Evolutionary conservation across 2,329 filamentous ascomycete genomes (phyloP).

Genomic region (Myriosclerotinia curreyana): DNA sequence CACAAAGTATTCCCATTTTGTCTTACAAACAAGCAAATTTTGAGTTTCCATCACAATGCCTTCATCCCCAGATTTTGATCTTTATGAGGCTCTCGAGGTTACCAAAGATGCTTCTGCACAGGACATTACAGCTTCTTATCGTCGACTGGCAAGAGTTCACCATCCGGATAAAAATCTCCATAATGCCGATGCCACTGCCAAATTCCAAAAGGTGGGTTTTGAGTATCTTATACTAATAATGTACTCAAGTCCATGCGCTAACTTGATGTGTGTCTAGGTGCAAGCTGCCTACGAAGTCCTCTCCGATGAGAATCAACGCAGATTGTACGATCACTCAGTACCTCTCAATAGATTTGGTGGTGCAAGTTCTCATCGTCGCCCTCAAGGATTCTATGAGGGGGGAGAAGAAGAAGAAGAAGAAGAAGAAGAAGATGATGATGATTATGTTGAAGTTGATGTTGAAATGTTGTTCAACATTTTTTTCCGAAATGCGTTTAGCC

Average conservation of each 20-base stretch:
- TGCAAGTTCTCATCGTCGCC: neutral
- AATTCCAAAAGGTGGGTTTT: constrained; percentile 26
- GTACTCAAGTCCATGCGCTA: neutral
- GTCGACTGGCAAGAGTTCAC: constrained; percentile 26
- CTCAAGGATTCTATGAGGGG: neutral
- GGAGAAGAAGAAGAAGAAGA: no score
- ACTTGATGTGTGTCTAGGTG: constrained; percentile 20
- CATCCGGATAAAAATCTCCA: constrained; percentile 31
- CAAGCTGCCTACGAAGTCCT: constrained; percentile 28
- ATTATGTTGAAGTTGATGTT: neutral
- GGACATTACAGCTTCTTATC: constrained; percentile 27
- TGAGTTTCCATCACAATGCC: constrained; percentile 19
- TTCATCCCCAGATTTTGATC: constrained; percentile 23
- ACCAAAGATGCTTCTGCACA: constrained; percentile 16
- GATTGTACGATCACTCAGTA: constrained; percentile 21
- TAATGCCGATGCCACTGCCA: constrained; percentile 25
- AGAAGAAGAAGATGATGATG: no score
- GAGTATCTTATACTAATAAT: neutral
- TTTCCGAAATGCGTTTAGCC: neutral
- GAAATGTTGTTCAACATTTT: neutral
- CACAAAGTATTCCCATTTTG: neutral
- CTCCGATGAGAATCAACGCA: constrained; percentile 17
- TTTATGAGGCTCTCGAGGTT: constrained; percentile 27
- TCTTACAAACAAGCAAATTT: neutral
- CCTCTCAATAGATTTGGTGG: neutral